Conservation (phyloP, 208 protist genomes). For the Acanthamoeba royreba region DNA sequence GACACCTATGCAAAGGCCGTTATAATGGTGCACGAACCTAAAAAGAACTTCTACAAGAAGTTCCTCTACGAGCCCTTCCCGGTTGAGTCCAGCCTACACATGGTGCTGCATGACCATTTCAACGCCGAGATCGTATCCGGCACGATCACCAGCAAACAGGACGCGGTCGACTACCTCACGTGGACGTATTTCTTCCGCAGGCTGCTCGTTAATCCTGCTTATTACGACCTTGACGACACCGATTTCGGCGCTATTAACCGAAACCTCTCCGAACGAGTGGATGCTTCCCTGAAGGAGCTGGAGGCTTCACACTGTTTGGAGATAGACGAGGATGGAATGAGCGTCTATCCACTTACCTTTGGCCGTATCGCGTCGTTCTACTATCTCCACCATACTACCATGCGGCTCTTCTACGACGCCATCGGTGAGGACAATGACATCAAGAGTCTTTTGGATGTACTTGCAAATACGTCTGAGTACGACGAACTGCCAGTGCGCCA, state of each 20-base stretch:
- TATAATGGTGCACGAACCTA: slow-evolving; percentile 95
- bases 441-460: slow-evolving; percentile 74
- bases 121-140: slow-evolving; percentile 97
- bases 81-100: slow-evolving; percentile 95
- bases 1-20: slow-evolving; percentile 94
- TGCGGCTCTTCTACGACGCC: slow-evolving; percentile 86
- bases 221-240: slow-evolving; percentile 95
- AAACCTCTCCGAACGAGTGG: slow-evolving; percentile 69
- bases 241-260: slow-evolving; percentile 55
- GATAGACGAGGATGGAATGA: slow-evolving; percentile 40
- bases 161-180: slow-evolving; percentile 97
- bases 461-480: slow-evolving; percentile 95
- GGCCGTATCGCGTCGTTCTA: slow-evolving; percentile 98
- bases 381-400: slow-evolving; percentile 95
- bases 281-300: slow-evolving; percentile 7
- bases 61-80: slow-evolving; percentile 99
- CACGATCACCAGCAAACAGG: slow-evolving; percentile 91
- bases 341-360: slow-evolving; percentile 79
- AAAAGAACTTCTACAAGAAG: slow-evolving; percentile 99
- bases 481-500: slow-evolving; percentile 92
- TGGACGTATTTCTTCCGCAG: slow-evolving; percentile 99
- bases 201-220: slow-evolving; percentile 95
- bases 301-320: slow-evolving; percentile 50
- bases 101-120: slow-evolving; percentile 96
- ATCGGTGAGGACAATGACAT: slow-evolving; percentile 72